phyloP scores from a whole-genome alignment of 2,329 filamentous ascomycete species.

The Monosporascus sp. region DNA sequence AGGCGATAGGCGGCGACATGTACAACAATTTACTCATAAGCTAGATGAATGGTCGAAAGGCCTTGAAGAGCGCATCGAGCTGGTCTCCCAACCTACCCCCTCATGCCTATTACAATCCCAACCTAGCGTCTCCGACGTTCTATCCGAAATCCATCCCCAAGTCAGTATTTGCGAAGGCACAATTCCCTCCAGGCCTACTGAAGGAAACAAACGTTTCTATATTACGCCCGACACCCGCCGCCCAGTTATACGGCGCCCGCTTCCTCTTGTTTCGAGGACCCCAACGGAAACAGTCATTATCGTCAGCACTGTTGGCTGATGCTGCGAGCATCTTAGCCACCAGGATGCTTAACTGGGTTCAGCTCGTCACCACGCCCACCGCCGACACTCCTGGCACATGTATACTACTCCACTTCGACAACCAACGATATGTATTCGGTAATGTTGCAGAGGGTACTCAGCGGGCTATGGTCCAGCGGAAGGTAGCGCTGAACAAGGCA shows the following conservation, averaged over 20 bases:
- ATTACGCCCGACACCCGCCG: constrained; percentile 2
- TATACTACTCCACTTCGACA: constrained; percentile 73
- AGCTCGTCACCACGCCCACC: constrained; percentile 76
- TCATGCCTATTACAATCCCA: constrained; percentile 1
- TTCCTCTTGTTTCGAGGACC: constrained; percentile 5
- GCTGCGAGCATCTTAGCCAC: background rate
- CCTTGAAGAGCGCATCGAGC: background rate
- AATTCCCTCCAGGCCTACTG: constrained; percentile 11
- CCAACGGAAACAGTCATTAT: background rate
- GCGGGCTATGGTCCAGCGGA: constrained; percentile 65
- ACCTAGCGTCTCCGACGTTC: background rate
- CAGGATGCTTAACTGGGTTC: constrained; percentile 66
- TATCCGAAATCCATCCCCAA: background rate
- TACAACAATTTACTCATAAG: background rate
- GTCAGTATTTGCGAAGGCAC: constrained; percentile 6
- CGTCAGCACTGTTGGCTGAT: background rate
- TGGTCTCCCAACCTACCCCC: background rate
- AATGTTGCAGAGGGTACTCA: constrained; percentile 80
- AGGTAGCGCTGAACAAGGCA: constrained; percentile 57
- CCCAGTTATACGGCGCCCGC: constrained; percentile 1
- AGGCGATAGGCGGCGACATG: background rate
- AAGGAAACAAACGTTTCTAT: constrained; percentile 2
- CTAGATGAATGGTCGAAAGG: constrained; percentile 7
- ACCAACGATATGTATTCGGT: constrained; percentile 80
- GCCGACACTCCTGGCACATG: constrained; percentile 80